These are phyloP conservation scores for Pseudoperonospora humuli DNA, from an alignment of 352 stramenopile genomes.

Conservation along the genomic window DNA sequence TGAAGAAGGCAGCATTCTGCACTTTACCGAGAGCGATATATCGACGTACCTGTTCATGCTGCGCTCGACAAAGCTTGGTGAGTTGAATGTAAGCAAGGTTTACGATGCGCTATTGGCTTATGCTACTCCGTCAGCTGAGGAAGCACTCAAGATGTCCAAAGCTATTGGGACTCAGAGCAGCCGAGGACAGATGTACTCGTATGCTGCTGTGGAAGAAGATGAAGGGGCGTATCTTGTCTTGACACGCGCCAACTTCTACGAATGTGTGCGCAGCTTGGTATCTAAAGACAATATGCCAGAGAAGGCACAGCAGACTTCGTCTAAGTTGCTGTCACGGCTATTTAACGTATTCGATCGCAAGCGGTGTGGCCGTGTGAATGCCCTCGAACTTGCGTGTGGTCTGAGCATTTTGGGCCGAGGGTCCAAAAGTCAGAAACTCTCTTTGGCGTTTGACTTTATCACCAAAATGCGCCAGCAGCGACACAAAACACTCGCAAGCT, in stretches of 20 bases:
- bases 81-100: constrained; percentile 67
- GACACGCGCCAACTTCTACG: constrained; percentile 76
- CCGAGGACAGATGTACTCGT: constrained; percentile 55
- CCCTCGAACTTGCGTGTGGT: constrained; percentile 76
- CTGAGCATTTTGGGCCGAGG: constrained; percentile 80
- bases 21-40: constrained; percentile 82
- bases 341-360: constrained; percentile 86
- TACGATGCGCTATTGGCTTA: constrained; percentile 73
- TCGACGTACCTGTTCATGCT: constrained; percentile 82
- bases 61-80: constrained; percentile 63
- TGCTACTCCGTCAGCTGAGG: constrained; percentile 61
- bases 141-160: constrained; percentile 56
- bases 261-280: constrained; percentile 79
- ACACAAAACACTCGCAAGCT: constrained; percentile 62
- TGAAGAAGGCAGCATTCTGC: constrained; percentile 76
- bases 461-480: constrained; percentile 76
- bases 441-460: constrained; percentile 83
- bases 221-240: constrained; percentile 77
- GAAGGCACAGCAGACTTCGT: constrained; percentile 80
- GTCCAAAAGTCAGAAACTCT: constrained; percentile 83
- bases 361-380: constrained; percentile 71
- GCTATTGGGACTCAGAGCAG: constrained; percentile 34
- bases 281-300: constrained; percentile 70
- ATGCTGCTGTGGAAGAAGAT: constrained; percentile 72
- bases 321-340: constrained; percentile 70